Evolutionary conservation across 2,329 filamentous ascomycete genomes (phyloP).

Genomic region (Parastagonospora avenae): DNA sequence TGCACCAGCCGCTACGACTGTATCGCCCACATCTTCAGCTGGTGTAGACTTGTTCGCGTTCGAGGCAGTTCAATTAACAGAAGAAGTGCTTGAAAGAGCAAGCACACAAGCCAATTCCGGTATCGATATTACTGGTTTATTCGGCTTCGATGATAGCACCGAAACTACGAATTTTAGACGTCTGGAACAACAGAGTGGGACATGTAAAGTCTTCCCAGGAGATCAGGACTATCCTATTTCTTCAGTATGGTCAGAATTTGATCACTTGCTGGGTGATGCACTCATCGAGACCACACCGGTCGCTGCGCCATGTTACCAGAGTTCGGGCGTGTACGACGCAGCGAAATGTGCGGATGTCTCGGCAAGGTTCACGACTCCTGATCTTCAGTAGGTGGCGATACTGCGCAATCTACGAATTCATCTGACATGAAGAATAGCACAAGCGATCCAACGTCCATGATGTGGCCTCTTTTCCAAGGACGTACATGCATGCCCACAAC

Average conservation of each 20-base stretch:
- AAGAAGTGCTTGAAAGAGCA: slow-evolving; percentile 6
- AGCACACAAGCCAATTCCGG: slow-evolving; percentile 1
- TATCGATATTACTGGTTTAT: slow-evolving; percentile 5
- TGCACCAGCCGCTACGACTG: background rate
- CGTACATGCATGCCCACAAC: slow-evolving; percentile 23
- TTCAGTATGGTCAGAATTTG: slow-evolving; percentile 21
- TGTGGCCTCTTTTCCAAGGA: slow-evolving; percentile 32
- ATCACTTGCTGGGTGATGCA: slow-evolving; percentile 17
- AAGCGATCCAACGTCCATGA: slow-evolving; percentile 28
- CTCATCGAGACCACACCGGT: slow-evolving; percentile 28
- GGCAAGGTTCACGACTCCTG: slow-evolving; percentile 9
- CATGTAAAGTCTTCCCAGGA: slow-evolving; percentile 29
- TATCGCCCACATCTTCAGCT: slow-evolving; percentile 11
- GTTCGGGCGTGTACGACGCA: slow-evolving; percentile 13
- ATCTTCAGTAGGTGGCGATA: no score
- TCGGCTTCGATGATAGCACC: slow-evolving; percentile 40
- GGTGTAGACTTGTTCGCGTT: slow-evolving; percentile 11
- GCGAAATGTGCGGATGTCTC: slow-evolving; percentile 18
- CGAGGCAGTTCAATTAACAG: slow-evolving; percentile 22
- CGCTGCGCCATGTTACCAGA: slow-evolving; percentile 28
- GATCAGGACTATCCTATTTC: slow-evolving; percentile 22
- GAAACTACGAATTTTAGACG: no score
- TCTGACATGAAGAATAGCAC: slow-evolving; percentile 5
- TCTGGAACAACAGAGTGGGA: slow-evolving; percentile 1
- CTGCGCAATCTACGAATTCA: background rate